phyloP scores from a whole-genome alignment of 2,329 filamentous ascomycete species.

The Podosphaera aphanis region DNA sequence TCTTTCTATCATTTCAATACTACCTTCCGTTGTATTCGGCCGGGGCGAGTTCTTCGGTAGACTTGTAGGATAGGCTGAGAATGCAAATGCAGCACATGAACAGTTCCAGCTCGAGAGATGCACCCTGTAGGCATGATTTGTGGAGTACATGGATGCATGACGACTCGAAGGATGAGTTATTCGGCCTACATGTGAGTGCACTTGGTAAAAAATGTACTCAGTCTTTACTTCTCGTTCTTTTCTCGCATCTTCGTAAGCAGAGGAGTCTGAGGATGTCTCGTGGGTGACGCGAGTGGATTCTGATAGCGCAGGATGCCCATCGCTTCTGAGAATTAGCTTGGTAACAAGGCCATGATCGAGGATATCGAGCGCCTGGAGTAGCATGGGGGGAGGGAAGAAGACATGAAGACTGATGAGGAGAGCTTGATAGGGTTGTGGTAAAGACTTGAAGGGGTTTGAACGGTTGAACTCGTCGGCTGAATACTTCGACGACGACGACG shows the following conservation, averaged over 20 bases:
- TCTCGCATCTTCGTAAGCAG: neutral
- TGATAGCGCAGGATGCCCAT: neutral
- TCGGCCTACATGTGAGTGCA: conserved; percentile 6
- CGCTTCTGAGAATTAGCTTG: conserved; percentile 21
- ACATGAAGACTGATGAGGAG: conserved; percentile 41
- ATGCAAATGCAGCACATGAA: conserved; percentile 63
- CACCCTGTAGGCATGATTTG: conserved; percentile 37
- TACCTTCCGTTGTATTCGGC: neutral
- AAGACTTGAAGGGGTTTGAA: conserved; percentile 7
- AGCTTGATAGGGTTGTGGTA: conserved; percentile 16
- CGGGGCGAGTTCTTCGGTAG: neutral
- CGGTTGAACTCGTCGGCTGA: neutral
- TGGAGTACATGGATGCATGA: neutral
- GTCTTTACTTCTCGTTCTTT: neutral
- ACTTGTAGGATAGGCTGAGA: conserved; percentile 35
- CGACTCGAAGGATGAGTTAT: conserved; percentile 8
- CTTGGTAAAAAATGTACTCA: conserved; percentile 6
- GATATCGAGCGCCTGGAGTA: conserved; percentile 70
- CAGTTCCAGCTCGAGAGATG: conserved; percentile 64
- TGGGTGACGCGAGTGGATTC: conserved; percentile 1
- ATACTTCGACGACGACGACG: too few species aligned
- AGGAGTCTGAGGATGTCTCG: conserved; percentile 3
- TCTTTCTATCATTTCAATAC: neutral
- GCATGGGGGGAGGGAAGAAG: conserved; percentile 47
- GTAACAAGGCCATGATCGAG: conserved; percentile 56